Conservation (phyloP, 257 asterid species). For the Jacaranda mimosifolia region DNA sequence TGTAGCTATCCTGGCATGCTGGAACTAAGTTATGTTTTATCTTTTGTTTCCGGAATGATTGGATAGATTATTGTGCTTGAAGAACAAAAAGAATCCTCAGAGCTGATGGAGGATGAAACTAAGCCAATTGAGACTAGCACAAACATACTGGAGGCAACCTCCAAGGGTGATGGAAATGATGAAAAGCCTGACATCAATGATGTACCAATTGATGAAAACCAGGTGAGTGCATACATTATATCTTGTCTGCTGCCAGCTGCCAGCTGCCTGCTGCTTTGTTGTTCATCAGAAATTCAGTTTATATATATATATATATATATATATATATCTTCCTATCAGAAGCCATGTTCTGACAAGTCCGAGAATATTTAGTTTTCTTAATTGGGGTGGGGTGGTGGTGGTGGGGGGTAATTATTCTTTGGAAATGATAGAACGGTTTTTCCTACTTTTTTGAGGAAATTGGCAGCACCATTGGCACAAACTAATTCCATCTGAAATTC, state of each 20-base stretch:
- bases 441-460: background rate
- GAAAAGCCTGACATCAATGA: constrained; percentile 96
- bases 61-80: constrained; percentile 75
- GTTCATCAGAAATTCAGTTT: background rate
- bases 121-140: constrained; percentile 58
- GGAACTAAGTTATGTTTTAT: background rate
- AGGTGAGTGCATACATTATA: constrained; percentile 47
- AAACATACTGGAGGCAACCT: constrained; percentile 48
- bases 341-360: constrained; percentile 6
- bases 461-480: background rate
- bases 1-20: constrained; percentile 2
- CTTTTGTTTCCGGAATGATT: constrained; percentile 31
- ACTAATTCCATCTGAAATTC: background rate
- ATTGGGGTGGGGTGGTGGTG: too few relatives aligned
- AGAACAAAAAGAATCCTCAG: constrained; percentile 80
- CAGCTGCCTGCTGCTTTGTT: constrained; percentile 19
- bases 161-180: constrained; percentile 58
- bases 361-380: background rate
- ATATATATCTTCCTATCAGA: background rate
- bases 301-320: too few relatives aligned
- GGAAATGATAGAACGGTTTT: background rate
- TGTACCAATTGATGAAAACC: constrained; percentile 71
- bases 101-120: constrained; percentile 74
- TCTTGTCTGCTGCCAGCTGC: background rate
- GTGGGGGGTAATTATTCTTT: background rate